A percentile compares a stretch with the other conserved stretches of the same genome.
Evolutionary conservation across 345 rosid species (phyloP).

Genomic region (Chamaenerion angustifolium): DNA sequence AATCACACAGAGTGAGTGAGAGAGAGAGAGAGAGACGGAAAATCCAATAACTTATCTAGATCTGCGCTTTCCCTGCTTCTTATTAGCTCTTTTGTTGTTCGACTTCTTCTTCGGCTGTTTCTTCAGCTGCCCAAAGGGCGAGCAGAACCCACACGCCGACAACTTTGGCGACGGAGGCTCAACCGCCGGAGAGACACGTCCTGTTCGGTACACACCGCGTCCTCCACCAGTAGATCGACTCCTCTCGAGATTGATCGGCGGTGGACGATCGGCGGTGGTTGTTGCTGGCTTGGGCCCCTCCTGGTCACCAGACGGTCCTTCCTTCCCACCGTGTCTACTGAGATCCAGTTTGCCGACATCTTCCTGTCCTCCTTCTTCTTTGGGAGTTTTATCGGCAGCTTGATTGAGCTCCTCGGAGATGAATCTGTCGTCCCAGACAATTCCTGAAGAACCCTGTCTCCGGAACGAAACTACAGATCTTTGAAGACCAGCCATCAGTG

Average conservation of each 20-base stretch:
- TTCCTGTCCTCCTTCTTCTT: slow-evolving; percentile 21
- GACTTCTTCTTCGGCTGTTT: slow-evolving; percentile 27
- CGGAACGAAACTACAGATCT: slow-evolving; percentile 71
- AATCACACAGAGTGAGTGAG: too few relatives aligned
- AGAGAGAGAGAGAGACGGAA: too few relatives aligned
- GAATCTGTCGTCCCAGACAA: slow-evolving; percentile 61
- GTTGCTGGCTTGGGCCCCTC: not conserved
- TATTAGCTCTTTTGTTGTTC: slow-evolving; percentile 9
- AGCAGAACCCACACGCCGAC: slow-evolving; percentile 72
- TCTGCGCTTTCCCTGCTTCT: slow-evolving; percentile 27
- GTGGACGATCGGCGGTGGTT: slow-evolving; percentile 10
- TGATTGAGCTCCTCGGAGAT: slow-evolving; percentile 33
- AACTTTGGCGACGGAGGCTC: slow-evolving; percentile 83
- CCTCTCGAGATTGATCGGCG: slow-evolving; percentile 28
- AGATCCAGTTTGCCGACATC: not conserved
- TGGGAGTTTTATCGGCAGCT: slow-evolving; percentile 6
- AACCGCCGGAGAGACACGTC: slow-evolving; percentile 61
- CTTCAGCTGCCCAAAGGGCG: slow-evolving; percentile 45
- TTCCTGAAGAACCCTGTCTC: slow-evolving; percentile 77
- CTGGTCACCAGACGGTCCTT: not conserved
- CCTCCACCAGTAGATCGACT: slow-evolving; percentile 77
- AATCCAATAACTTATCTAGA: slow-evolving; percentile 13
- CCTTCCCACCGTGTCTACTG: not conserved
- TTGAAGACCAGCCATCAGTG: slow-evolving; percentile 57
- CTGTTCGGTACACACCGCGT: slow-evolving; percentile 33